Evolutionary conservation across 805 yeast species (phyloP).

Genomic region (Yarrowia divulgata): DNA sequence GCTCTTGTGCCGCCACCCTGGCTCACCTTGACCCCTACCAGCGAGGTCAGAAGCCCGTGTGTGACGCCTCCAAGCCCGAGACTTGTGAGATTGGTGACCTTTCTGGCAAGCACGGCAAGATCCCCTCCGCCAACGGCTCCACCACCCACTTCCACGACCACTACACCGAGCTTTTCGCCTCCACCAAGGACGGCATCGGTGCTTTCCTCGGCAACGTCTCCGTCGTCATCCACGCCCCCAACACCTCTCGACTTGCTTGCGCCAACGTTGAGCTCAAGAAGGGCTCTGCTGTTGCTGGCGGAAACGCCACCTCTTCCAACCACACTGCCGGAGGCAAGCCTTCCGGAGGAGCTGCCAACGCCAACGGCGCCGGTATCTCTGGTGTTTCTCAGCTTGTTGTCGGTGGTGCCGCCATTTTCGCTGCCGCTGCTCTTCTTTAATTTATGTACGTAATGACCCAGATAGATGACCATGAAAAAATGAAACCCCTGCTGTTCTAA

Average conservation of each 20-base stretch:
- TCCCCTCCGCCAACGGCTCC: slow-evolving; percentile 59
- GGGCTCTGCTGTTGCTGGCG: slow-evolving; percentile 11
- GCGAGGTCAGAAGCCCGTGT: slow-evolving; percentile 58
- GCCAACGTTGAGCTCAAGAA: slow-evolving; percentile 56
- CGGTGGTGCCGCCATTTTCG: slow-evolving; percentile 32
- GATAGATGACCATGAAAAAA: slow-evolving; percentile 13
- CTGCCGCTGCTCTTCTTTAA: slow-evolving; percentile 36
- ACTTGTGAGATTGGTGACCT: slow-evolving; percentile 77
- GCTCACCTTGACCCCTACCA: slow-evolving; percentile 69
- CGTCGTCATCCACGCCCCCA: slow-evolving; percentile 62
- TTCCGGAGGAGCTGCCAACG: slow-evolving; percentile 10
- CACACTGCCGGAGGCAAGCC: slow-evolving; percentile 12
- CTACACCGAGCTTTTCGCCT: slow-evolving; percentile 70
- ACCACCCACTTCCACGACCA: slow-evolving; percentile 55
- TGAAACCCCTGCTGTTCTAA: background rate
- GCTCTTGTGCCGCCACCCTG: slow-evolving; percentile 63
- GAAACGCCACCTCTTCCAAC: slow-evolving; percentile 28
- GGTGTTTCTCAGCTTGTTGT: slow-evolving; percentile 33
- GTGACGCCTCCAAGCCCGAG: slow-evolving; percentile 61
- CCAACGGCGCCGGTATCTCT: slow-evolving; percentile 29
- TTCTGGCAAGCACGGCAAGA: slow-evolving; percentile 78
- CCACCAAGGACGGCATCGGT: slow-evolving; percentile 62
- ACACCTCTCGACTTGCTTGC: slow-evolving; percentile 66
- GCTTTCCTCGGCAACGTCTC: slow-evolving; percentile 59
- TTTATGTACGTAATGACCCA: slow-evolving; percentile 33